phyloP scores from a whole-genome alignment of 208 protist species.

The Leishmania lainsoni region DNA sequence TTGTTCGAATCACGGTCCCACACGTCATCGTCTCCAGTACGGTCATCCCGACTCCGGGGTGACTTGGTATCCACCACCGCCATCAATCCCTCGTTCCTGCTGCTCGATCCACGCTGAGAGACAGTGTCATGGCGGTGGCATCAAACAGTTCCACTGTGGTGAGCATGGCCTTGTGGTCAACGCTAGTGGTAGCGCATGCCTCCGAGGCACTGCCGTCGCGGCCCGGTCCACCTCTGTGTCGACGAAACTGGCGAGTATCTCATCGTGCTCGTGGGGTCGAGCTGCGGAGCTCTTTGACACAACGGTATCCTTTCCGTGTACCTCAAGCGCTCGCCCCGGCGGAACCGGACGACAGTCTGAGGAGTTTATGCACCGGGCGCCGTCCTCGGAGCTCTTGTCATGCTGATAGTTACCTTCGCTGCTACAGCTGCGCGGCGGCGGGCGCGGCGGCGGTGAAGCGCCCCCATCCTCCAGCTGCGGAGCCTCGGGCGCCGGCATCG shows the following conservation, averaged over 20 bases:
- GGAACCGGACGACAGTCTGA: not conserved
- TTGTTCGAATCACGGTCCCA: constrained; percentile 10
- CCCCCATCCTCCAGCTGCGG: not conserved
- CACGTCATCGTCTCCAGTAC: not conserved
- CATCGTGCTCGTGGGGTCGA: not conserved
- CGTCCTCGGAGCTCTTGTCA: not conserved
- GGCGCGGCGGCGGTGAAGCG: constrained; percentile 29
- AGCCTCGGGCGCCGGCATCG: not conserved
- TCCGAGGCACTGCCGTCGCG: not conserved
- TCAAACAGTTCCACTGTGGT: constrained; percentile 10
- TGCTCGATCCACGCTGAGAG: constrained; percentile 16
- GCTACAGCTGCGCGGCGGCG: constrained; percentile 8
- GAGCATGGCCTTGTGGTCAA: not conserved
- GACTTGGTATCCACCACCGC: not conserved
- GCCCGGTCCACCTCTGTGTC: not conserved
- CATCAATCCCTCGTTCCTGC: not conserved
- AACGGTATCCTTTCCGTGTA: not conserved
- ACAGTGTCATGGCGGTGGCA: constrained; percentile 22
- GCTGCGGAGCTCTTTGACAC: not conserved
- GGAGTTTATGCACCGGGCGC: not conserved
- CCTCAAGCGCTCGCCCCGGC: not conserved
- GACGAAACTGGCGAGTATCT: not conserved
- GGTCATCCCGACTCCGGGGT: not conserved
- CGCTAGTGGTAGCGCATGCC: not conserved
- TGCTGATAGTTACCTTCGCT: not conserved